Percentiles rank a stretch among this genome's conserved stretches.
phyloP scores from a whole-genome alignment of 2,329 filamentous ascomycete species.

The Aureobasidium subglaciale region DNA sequence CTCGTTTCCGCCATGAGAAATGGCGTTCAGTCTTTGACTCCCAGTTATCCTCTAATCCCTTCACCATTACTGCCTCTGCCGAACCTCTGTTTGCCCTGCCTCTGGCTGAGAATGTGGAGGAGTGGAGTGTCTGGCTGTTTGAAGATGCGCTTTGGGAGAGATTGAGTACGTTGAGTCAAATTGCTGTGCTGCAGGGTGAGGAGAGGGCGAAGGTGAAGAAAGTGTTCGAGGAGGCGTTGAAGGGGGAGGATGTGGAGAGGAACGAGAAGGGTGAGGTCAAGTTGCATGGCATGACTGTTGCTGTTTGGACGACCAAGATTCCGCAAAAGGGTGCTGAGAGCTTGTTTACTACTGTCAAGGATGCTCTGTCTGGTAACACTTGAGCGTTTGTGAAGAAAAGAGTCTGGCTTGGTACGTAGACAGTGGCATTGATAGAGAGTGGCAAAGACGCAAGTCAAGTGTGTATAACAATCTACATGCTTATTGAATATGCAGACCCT shows the following conservation, averaged over 20 bases:
- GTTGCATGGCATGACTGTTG: conserved; percentile 57
- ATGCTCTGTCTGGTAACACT: conserved; percentile 8
- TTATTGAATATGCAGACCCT: too few species aligned
- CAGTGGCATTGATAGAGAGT: neutral
- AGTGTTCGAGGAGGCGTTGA: conserved; percentile 51
- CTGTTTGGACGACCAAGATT: conserved; percentile 53
- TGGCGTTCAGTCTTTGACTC: conserved; percentile 61
- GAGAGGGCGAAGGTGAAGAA: conserved; percentile 39
- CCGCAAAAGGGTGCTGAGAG: conserved; percentile 19
- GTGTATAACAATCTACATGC: too few species aligned
- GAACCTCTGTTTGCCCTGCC: conserved; percentile 56
- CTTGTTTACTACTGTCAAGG: conserved; percentile 7
- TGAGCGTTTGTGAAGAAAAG: neutral
- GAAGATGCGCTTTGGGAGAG: conserved; percentile 58
- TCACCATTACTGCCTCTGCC: conserved; percentile 34
- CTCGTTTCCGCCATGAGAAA: conserved; percentile 57
- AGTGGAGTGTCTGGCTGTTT: conserved; percentile 52
- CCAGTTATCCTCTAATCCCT: conserved; percentile 47
- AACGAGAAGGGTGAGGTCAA: conserved; percentile 58
- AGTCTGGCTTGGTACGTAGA: too few species aligned
- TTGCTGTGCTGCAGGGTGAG: conserved; percentile 51
- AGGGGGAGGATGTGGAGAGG: conserved; percentile 45
- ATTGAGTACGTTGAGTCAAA: conserved; percentile 60
- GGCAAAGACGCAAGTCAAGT: neutral
- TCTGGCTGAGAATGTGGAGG: conserved; percentile 49